Base-by-base conservation (phyloP, 352 stramenopile genomes). In the Phytophthora multivora region DNA sequence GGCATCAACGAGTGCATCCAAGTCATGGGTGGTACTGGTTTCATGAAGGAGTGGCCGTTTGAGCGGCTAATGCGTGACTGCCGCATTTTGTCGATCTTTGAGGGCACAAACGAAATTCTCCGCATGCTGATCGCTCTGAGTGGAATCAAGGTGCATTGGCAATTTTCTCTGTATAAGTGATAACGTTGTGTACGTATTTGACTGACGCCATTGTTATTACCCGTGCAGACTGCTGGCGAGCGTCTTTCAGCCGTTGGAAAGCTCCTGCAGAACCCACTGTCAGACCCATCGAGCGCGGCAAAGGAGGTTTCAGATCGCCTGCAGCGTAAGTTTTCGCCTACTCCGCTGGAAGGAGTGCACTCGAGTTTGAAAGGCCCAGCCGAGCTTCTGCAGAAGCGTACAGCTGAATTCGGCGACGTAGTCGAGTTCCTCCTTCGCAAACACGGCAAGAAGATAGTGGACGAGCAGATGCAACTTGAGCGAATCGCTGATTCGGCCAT, bases 21-120 rank as follows among this genome's bases (percentile, higher is more conserved):
- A 65, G 77, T 96, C 59, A 91, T 95, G 83, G 88, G 88, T 25
- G 88, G 88, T 52, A 90, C 86, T 28, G 90, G 91, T 23, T 97
- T 97, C 72, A 96, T 96, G 86, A 95, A 91, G 63, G 91, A 97
- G 55, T 97, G 88, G 77, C 88, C 86, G 6, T 95, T 97, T 43
- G 91, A 98, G 77, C 90, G 88, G 49, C 86, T 90, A 59, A 96
- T 97, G 85, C 83, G 91, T 47, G 91, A 98, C 70, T 91, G 77
- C 61, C 91, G 91, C 33, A 97, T 98, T 41, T 66, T 96, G 45
- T 91, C 83, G 12, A 97, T 98, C 55, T 97, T 97, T 41, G 91
- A 97, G 66, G 91, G 91, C 72, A 97, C 91, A 26, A 96, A 91
- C 59, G 86, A 97, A 60, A 97, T 98, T 66, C 70, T 97, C 43